phyloP scores from a whole-genome alignment of 805 yeast genomes.

The Tetrapisispora fleetii region DNA sequence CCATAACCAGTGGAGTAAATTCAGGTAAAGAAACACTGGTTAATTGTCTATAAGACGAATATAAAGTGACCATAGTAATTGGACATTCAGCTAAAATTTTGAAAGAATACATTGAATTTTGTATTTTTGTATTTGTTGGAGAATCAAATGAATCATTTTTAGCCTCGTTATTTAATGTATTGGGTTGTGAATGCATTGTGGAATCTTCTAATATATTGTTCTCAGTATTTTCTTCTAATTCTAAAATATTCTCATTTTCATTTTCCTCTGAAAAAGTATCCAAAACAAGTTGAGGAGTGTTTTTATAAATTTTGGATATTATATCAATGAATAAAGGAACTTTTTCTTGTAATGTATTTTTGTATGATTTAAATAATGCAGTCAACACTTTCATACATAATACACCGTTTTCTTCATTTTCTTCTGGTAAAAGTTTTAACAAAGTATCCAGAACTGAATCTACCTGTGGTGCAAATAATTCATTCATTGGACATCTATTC shows the following conservation, averaged over 20 bases:
- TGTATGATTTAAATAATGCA: constrained; percentile 76
- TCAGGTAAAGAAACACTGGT: constrained; percentile 61
- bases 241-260: constrained; percentile 4
- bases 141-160: not conserved
- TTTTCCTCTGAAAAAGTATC: constrained; percentile 46
- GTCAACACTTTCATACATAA: constrained; percentile 82
- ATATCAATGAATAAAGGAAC: constrained; percentile 73
- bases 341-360: constrained; percentile 50
- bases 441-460: constrained; percentile 46
- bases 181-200: not conserved
- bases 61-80: constrained; percentile 86
- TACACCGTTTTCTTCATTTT: constrained; percentile 94
- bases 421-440: constrained; percentile 51
- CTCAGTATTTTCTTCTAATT: constrained; percentile 3
- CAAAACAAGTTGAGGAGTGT: constrained; percentile 65
- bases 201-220: not conserved
- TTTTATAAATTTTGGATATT: constrained; percentile 66
- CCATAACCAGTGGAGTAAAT: constrained; percentile 75
- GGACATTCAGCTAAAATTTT: constrained; percentile 94
- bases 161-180: not conserved
- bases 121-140: constrained; percentile 33
- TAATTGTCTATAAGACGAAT: constrained; percentile 74
- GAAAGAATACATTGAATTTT: constrained; percentile 69
- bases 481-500: constrained; percentile 75
- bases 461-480: constrained; percentile 65